Base-by-base conservation (phyloP, 2,329 filamentous ascomycete genomes). In the Saccharata proteae region DNA sequence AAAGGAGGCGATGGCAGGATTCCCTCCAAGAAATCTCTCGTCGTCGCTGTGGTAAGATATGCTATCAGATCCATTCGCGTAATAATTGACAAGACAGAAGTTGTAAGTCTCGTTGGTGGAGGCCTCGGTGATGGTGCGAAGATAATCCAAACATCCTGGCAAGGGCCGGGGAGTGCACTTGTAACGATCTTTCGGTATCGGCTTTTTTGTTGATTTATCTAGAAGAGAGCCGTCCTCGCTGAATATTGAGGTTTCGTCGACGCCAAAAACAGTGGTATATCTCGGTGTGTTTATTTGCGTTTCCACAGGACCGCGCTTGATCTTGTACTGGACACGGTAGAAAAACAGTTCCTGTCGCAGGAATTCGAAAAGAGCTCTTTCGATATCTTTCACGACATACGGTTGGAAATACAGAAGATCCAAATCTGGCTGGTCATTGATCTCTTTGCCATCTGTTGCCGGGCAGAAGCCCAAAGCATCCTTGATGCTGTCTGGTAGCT, bases 51-150 rank as follows among this genome's bases (percentile, higher is more conserved):
- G 80, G 46, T 79, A 88, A 8, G 75, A 70, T 29, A 88, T 88
- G 42, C 77, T 82, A 50, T 88, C 80, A 5, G 71, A 61, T 0
- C 81, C 80, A 3, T 69, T 71, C n/a, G 77, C 76, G 47, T 88
- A 88, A 57, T 88, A 88, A 47, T 88, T 88, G 4, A 88, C 78
- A 1, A 88, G 65, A 37, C 76, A 80, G 49, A 86, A 83, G 48
- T 88, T 88, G 56, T 79, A 88, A 1, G 48, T 65, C 44, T 71
- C 70, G n/a, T 65, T 67, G 1, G 77, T 81, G 0, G 71, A 69
- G 4, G 65, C 62, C 52, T 88, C 78, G 2, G 78, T 74, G 7
- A 72, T 63, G 19, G 53, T 57, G 7, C 74, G 69, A 6, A 88
- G 63, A 5, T 64, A 52, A 22, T 81, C 70, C 1, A 88, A 65